Evolutionary conservation across 2,329 filamentous ascomycete species (phyloP), one percentile per base, ranked within the genome.

Genomic region (Seiridium cupressi): DNA sequence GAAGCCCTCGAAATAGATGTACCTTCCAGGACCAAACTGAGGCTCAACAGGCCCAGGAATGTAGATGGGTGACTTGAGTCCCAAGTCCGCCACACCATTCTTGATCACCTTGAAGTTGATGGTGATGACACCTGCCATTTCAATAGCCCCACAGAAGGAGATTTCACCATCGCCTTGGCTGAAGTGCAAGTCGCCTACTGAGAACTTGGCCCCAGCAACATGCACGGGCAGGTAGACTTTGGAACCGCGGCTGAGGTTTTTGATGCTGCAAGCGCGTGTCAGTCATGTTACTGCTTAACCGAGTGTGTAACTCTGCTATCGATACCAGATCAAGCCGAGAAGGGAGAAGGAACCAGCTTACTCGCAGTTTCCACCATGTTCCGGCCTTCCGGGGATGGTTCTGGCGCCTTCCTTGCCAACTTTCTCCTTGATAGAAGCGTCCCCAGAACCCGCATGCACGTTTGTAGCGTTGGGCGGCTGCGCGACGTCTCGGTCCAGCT

Each of bases 91-190:
- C 70, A 96, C 83, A 26, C 93, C 93, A 64, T 86, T 83, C 73
- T 95, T 96, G 80, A 97, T 88, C 13, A 97, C 90, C 55, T 85
- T 88, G 79, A 96, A 93, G 69, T 95, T 96, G 74, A 97, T 85
- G 3, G 93, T 97, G 67, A 97, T 96, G 48, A 92, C 80, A 4
- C 93, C 93, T 0, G 93, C 92, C 91, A 97, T 97, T 74, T 97
- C 93, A 68, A 97, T 97, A 5, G 93, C 93, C 26, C 90, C 90
- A 64, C 90, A 93, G 26, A 59, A 55, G 48, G 32, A 53, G 9
- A 18, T 73, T 77, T 66, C 69, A 80, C 80, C 55, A 34, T 58
- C 55, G 31, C 55, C 55, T 35, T 58, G 90, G 3, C 86, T 89
- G 74, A 95, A 96, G 74, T 96, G 92, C 42, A 96, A 76, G 71